Conservation (phyloP, 495 filamentous ascomycete genomes). For the Hypoxylon cercidicola region DNA sequence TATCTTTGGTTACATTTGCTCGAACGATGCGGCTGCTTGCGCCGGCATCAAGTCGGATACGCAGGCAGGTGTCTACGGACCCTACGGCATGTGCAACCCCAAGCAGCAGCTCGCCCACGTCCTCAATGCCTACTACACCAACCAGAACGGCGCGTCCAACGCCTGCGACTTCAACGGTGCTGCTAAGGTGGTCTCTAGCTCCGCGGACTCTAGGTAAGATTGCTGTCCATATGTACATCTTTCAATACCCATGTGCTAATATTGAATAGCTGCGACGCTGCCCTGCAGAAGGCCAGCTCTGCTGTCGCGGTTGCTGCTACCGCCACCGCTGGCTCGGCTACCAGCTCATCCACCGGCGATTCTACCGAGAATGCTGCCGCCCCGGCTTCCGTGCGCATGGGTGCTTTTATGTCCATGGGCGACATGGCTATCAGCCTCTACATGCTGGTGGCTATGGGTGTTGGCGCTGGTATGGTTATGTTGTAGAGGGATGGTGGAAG, state of each 20-base stretch:
- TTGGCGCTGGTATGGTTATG: conserved; percentile 79
- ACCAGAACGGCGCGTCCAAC: conserved; percentile 62
- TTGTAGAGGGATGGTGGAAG: conserved; percentile 61
- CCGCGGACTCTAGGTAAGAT: conserved; percentile 39
- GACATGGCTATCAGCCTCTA: conserved; percentile 75
- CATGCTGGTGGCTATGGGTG: conserved; percentile 69
- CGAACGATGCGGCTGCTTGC: conserved; percentile 63
- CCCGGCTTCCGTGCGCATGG: conserved; percentile 52
- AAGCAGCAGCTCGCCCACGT: conserved; percentile 82
- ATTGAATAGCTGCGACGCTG: conserved; percentile 42
- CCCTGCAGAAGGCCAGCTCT: conserved; percentile 57
- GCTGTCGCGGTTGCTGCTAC: conserved; percentile 53
- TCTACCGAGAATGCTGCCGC: conserved; percentile 46
- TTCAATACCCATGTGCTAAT: background rate
- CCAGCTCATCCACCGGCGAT: conserved; percentile 35
- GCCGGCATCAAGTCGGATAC: conserved; percentile 75
- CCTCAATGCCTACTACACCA: conserved; percentile 81
- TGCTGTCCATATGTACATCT: background rate
- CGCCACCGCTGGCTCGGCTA: conserved; percentile 56
- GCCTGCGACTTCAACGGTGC: conserved; percentile 84
- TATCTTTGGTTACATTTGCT: conserved; percentile 82
- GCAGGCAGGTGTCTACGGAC: conserved; percentile 80
- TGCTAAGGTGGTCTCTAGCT: conserved; percentile 61
- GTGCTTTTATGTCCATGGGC: conserved; percentile 69
- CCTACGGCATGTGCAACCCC: conserved; percentile 87